These are phyloP conservation scores for Oldenlandia corymbosa DNA, from an alignment of 257 asterid species.

Conservation along the genomic window DNA sequence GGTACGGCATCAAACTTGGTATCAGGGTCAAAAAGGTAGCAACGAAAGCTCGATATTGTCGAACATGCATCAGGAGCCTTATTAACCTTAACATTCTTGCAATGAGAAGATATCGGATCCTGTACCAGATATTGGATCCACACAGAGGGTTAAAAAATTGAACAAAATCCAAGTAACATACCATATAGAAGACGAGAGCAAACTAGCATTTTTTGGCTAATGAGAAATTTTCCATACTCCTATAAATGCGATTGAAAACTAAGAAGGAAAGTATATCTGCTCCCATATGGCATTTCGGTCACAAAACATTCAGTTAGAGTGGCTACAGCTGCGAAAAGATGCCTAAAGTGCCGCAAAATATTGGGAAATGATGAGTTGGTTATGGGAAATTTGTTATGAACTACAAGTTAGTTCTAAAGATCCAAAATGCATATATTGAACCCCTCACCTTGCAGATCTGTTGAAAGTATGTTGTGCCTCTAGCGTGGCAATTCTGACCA, in stretches of 20 bases:
- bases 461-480: too few species aligned
- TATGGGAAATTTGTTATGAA: too few species aligned
- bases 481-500: too few species aligned
- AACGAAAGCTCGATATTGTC: slow-evolving; percentile 86
- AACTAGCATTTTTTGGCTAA: too few species aligned
- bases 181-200: neutral
- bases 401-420: too few species aligned
- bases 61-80: slow-evolving; percentile 88
- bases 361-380: too few species aligned
- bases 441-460: too few species aligned
- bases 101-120: slow-evolving; percentile 98
- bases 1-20: slow-evolving; percentile 95
- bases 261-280: neutral
- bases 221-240: neutral
- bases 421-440: neutral
- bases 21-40: slow-evolving; percentile 89
- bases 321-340: neutral
- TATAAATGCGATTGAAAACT: neutral
- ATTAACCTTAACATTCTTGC: slow-evolving; percentile 93
- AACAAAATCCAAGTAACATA: neutral
- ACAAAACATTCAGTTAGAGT: neutral
- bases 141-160: too few species aligned
- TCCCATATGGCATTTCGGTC: neutral
- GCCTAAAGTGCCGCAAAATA: neutral
- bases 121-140: slow-evolving; percentile 25